Evolutionary conservation across 2,329 filamentous ascomycete species (phyloP).

Genomic region (Cladosporium sp.): DNA sequence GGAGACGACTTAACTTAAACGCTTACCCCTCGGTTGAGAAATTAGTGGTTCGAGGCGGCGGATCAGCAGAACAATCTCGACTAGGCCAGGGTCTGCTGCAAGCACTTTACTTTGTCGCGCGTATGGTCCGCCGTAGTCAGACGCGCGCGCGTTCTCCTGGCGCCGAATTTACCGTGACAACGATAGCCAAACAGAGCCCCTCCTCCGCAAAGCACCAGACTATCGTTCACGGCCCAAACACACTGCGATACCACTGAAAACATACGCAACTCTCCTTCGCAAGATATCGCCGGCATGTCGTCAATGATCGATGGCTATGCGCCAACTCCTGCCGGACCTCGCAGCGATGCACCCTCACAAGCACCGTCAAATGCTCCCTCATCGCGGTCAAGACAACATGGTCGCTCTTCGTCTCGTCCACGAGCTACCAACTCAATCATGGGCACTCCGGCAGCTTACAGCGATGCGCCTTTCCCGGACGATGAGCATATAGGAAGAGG

Average conservation of each 20-base stretch:
- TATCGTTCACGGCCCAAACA: background rate
- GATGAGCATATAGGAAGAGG: conserved; percentile 58
- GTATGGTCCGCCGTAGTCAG: background rate
- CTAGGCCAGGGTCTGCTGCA: conserved; percentile 4
- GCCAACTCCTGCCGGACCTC: conserved; percentile 31
- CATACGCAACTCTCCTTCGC: background rate
- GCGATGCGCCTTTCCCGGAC: conserved; percentile 59
- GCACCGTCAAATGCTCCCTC: conserved; percentile 10
- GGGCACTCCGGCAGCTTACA: conserved; percentile 44
- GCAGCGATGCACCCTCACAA: conserved; percentile 33
- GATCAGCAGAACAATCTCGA: background rate
- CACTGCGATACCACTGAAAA: background rate
- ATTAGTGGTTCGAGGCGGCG: conserved; percentile 10
- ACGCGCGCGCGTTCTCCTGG: background rate
- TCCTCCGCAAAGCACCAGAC: background rate
- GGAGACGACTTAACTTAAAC: background rate
- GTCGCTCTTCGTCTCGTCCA: conserved; percentile 52
- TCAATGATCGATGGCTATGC: conserved; percentile 44
- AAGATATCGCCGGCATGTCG: conserved; percentile 41
- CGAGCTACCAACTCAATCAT: conserved; percentile 49
- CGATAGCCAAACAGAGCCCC: conserved; percentile 1
- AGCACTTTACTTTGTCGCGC: background rate
- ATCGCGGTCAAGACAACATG: conserved; percentile 27
- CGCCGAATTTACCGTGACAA: conserved; percentile 10
- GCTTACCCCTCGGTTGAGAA: conserved; percentile 9